Evolutionary conservation across 768 basidiomycete genomes (phyloP), one percentile per base, ranked within the genome.

Genomic region (Coprinopsis marcescibilis): DNA sequence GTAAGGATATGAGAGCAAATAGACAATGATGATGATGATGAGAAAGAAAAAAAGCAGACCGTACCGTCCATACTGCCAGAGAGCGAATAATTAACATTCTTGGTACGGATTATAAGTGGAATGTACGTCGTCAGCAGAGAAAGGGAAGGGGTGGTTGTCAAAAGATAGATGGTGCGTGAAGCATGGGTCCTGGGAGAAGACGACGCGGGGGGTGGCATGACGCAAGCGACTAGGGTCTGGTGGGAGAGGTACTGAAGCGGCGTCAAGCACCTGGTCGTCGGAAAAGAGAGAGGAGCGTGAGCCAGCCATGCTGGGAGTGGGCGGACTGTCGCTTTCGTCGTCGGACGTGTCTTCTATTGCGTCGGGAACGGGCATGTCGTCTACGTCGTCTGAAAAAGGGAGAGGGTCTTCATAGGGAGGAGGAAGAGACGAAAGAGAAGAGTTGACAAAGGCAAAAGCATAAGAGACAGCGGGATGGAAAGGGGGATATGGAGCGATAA

Each of bases 321-420:
- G 74, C 8, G 72, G 76, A 3, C 76, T 67, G 55, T 89, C 87
- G 13, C 86, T 87, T 69, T 89, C 88, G 67, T 89, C 87, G 66
- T 89, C 88, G 36, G 87, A 89, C 29, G 75, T 78, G 64, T 89
- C 87, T 62, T 89, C 86, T 72, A 89, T 85, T 33, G 85, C 80
- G 58, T 89, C 87, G 35, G 85, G 86, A 34, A 88, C 77, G 23
- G 83, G 69, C 25, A 80, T 71, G 57, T 83, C 83, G 56, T 84
- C 84, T 53, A 77, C 57, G 65, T 85, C 80, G 65, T 83, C 78
- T 52, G 65, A 53, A 55, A 82, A 84, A 46, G 86, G 80, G 36
- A 84, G 70, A 37, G 83, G 72, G 59, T 78, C 75, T 60, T 75
- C 69, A 67, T 70, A 71, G 19, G 66, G 62, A 36, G 60, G 48